Evolutionary conservation across 2,329 filamentous ascomycete species (phyloP).

Genomic region (Colletotrichum cereale): DNA sequence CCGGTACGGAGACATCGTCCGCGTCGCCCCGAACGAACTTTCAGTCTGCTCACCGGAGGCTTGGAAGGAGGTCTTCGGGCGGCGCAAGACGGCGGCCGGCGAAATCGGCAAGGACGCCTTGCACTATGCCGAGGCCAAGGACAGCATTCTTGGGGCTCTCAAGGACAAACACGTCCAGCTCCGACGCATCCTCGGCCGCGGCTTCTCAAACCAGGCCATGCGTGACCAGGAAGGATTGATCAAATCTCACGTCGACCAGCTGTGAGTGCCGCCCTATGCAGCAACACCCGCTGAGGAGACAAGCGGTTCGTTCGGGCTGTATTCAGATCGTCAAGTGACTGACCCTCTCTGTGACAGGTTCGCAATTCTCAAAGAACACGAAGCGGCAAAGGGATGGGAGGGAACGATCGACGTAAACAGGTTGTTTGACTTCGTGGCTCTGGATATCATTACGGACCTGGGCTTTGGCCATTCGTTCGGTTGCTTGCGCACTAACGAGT

Average conservation of each 20-base stretch:
- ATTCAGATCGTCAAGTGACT: neutral
- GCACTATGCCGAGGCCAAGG: neutral
- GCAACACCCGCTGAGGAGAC: no score
- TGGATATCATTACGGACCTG: conserved; percentile 48
- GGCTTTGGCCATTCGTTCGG: conserved; percentile 46
- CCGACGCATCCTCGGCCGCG: conserved; percentile 38
- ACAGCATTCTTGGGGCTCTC: conserved; percentile 40
- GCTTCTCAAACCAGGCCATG: conserved; percentile 43
- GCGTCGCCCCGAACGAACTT: conserved; percentile 60
- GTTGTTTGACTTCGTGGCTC: conserved; percentile 44
- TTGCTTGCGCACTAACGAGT: conserved; percentile 41
- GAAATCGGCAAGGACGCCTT: conserved; percentile 6
- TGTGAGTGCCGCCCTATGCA: conserved; percentile 48
- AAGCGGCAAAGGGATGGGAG: neutral
- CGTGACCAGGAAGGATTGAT: conserved; percentile 45
- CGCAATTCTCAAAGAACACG: neutral
- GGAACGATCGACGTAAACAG: neutral
- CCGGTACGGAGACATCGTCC: conserved; percentile 58
- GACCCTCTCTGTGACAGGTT: neutral
- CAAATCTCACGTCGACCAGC: conserved; percentile 52
- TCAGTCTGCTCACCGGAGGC: conserved; percentile 52
- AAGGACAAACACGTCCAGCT: conserved; percentile 10
- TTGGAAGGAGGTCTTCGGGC: conserved; percentile 56
- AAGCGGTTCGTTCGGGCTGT: no score
- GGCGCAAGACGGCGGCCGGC: conserved; percentile 21